These are phyloP conservation scores for Boletus calvinii DNA, from an alignment of 1,284 basidiomycete species.

Conservation along the genomic window DNA sequence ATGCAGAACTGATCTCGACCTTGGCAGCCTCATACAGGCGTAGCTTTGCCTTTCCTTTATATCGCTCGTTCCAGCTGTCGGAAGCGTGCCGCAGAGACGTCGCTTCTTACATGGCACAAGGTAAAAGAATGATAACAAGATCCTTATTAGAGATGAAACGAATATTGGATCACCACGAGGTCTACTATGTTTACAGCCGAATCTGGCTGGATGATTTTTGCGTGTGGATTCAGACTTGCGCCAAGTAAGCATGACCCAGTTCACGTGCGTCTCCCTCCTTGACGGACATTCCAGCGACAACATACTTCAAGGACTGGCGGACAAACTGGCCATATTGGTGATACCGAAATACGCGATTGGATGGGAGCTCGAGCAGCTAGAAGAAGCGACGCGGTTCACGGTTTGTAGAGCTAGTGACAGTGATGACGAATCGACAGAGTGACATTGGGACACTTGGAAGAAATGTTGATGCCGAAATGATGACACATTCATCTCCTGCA, in stretches of 20 bases:
- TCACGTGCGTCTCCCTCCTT: neutral
- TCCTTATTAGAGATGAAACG: constrained; percentile 67
- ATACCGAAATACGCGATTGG: constrained; percentile 58
- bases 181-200: constrained; percentile 80
- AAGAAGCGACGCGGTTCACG: constrained; percentile 48
- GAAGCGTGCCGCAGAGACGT: constrained; percentile 66
- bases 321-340: constrained; percentile 38
- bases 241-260: constrained; percentile 44
- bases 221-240: constrained; percentile 65
- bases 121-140: constrained; percentile 59
- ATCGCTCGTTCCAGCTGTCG: constrained; percentile 70
- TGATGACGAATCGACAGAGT: constrained; percentile 50
- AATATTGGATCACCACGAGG: constrained; percentile 74
- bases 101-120: constrained; percentile 53
- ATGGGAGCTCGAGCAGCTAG: constrained; percentile 69
- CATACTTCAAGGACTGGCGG: constrained; percentile 45
- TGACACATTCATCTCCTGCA: neutral
- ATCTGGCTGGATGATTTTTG: constrained; percentile 82
- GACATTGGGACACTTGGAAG: constrained; percentile 12
- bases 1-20: constrained; percentile 47
- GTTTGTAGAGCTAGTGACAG: constrained; percentile 49
- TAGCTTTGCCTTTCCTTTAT: constrained; percentile 69
- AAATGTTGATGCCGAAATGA: constrained; percentile 1
- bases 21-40: constrained; percentile 69
- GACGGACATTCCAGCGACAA: constrained; percentile 49